A percentile compares a stretch with the other conserved stretches of the same genome.
Conservation (phyloP, 164 flowering plant species). For the Akebia trifoliata region DNA sequence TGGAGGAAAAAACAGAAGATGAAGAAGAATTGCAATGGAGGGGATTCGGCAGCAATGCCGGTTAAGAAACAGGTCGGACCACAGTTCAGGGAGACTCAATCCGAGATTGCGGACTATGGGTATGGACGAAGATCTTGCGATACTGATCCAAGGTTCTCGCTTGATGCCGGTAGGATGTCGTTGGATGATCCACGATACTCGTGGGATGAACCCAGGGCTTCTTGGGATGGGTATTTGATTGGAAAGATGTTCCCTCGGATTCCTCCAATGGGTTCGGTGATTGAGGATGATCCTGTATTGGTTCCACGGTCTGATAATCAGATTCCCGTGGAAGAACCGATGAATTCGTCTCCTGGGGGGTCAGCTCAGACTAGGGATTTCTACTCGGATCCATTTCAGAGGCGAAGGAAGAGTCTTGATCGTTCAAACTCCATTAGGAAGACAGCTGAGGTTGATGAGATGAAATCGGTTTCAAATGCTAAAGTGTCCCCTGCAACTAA, state of each 20-base stretch:
- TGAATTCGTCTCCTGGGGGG: slow-evolving; percentile 65
- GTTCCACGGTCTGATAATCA: slow-evolving; percentile 53
- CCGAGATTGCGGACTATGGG: slow-evolving; percentile 88
- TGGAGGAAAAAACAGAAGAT: slow-evolving; percentile 79
- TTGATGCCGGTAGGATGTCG: slow-evolving; percentile 51
- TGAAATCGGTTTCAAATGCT: slow-evolving; percentile 13
- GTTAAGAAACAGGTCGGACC: slow-evolving; percentile 31
- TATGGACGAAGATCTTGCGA: slow-evolving; percentile 76
- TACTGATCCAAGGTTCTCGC: slow-evolving; percentile 49
- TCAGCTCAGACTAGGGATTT: slow-evolving; percentile 84
- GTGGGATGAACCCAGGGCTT: slow-evolving; percentile 86
- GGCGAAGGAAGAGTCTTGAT: slow-evolving; percentile 68
- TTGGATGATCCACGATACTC: slow-evolving; percentile 68
- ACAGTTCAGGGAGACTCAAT: slow-evolving; percentile 33
- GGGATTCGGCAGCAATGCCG: slow-evolving; percentile 18
- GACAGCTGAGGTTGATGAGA: slow-evolving; percentile 47
- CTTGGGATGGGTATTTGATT: slow-evolving; percentile 88
- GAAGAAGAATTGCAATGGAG: slow-evolving; percentile 35
- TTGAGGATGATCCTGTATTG: slow-evolving; percentile 58
- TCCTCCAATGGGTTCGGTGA: slow-evolving; percentile 72
- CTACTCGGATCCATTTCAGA: slow-evolving; percentile 59
- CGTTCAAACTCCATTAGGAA: slow-evolving; percentile 65
- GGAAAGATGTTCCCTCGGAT: slow-evolving; percentile 55
- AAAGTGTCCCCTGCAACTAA: slow-evolving; percentile 22
- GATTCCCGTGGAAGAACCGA: slow-evolving; percentile 69